Evolutionary conservation across 192 early-diverging fungal species (phyloP).

Genomic region (Geranomyces michiganensis): DNA sequence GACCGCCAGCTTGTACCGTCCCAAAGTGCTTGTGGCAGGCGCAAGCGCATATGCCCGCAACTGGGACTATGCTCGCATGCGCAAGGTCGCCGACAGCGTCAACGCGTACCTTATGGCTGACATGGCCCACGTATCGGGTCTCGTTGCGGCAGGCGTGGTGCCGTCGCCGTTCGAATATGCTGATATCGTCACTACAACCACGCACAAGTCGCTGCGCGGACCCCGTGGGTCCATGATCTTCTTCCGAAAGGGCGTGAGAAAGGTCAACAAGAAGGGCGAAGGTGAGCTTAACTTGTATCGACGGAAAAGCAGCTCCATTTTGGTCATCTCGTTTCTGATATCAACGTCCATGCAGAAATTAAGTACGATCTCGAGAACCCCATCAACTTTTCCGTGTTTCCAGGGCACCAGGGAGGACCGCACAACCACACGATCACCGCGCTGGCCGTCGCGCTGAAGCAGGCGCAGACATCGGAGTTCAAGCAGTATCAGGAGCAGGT

Average conservation of each 20-base stretch:
- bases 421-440: slow-evolving; percentile 99
- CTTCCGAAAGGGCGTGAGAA: slow-evolving; percentile 90
- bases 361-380: slow-evolving; percentile 91
- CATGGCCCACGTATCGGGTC: slow-evolving; percentile 93
- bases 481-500: slow-evolving; percentile 91
- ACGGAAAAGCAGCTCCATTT: too few species aligned
- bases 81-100: slow-evolving; percentile 75
- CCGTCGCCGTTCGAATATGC: slow-evolving; percentile 89
- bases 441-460: slow-evolving; percentile 90
- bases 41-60: slow-evolving; percentile 94
- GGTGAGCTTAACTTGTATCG: slow-evolving; percentile 42
- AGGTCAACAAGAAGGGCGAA: slow-evolving; percentile 88
- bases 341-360: slow-evolving; percentile 49
- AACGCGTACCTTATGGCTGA: slow-evolving; percentile 94
- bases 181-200: slow-evolving; percentile 98
- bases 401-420: slow-evolving; percentile 98
- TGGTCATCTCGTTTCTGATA: not conserved
- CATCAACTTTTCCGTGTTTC: slow-evolving; percentile 97
- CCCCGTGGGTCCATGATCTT: slow-evolving; percentile 99
- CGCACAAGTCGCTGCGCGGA: slow-evolving; percentile 98
- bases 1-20: slow-evolving; percentile 82
- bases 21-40: slow-evolving; percentile 96
- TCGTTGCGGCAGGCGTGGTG: slow-evolving; percentile 86
- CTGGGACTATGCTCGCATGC: slow-evolving; percentile 90
- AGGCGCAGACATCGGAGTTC: slow-evolving; percentile 78